Evolutionary conservation across 257 asterid genomes (phyloP).

Genomic region (Henckelia pumila): DNA sequence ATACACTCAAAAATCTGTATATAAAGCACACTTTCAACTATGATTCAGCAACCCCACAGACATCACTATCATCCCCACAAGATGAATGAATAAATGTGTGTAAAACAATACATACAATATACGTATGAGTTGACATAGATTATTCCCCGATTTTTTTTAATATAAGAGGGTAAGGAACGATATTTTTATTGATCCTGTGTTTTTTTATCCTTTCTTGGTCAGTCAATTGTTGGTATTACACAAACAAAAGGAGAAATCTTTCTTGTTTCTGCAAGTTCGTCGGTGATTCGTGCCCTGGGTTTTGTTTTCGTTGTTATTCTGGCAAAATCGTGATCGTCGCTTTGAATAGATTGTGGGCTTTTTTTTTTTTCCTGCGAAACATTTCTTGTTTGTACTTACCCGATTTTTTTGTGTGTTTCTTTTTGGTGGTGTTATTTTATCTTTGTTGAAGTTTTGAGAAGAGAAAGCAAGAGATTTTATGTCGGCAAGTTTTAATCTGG

Average conservation of each 20-base stretch:
- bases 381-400: conserved; percentile 18
- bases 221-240: no score
- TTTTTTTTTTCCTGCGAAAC: no score
- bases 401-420: not conserved
- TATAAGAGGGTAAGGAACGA: no score
- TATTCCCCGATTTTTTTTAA: not conserved
- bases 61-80: not conserved
- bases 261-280: not conserved
- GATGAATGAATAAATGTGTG: no score
- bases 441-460: not conserved
- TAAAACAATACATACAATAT: not conserved
- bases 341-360: not conserved
- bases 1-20: not conserved
- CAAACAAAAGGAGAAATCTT: no score
- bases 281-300: no score
- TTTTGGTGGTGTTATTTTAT: not conserved
- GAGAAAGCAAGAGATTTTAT: conserved; percentile 35
- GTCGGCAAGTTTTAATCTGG: conserved; percentile 47
- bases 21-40: no score
- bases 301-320: not conserved
- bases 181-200: not conserved
- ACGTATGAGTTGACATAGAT: not conserved
- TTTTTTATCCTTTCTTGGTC: no score
- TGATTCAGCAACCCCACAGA: no score
- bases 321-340: not conserved